Evolutionary conservation across 805 yeast species (phyloP), one percentile per base, ranked within the genome.

Genomic region (Yamadazyma akitaensis): DNA sequence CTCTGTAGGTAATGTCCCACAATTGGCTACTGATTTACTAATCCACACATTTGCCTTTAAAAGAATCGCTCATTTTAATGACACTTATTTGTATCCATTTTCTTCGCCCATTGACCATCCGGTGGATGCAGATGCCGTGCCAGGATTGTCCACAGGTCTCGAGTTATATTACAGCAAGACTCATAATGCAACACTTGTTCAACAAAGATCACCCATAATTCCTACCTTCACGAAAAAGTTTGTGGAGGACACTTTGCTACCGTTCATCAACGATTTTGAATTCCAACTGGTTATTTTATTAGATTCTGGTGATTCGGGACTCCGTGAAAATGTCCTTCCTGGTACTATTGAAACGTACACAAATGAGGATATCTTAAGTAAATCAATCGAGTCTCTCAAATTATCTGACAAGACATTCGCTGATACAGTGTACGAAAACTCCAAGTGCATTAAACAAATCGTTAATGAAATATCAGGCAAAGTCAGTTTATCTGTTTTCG

Each of bases 1-100:
- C 0, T 81, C 97, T 3, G 77, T 88, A 5, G 98, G 96, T 7
- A 94, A 92, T 57, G 85, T 90, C 2, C 95, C 98, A 0, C 99
- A 94, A 62, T 67, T 92, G 41, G 66, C 91, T 0, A 63, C 78
- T 5, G 98, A 91, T 62, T 69, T 91, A 26, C 65, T 92, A 21
- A 70, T 90, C 9, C 85, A 84, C 56, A 79, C 83, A n/a, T 65
- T 77, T 19, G 72, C 70, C 4, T 77, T 84, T 48, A 51, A 63
- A 46, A 77, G 76, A 33, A 71, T 84, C 2, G 81, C 77, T 10
- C 58, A 77, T 13, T 64, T 91, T 25, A 85, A 85, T 55, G 82
- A 82, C 43, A 62, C 68, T 2, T 78, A 71, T 52, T 63, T 90
- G 8, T 87, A 85, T 58, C 96, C 98, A 2, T 88, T 92, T 66